These are phyloP conservation scores for Nicotiana benthamiana DNA, from an alignment of 257 asterid species.

Conservation along the genomic window DNA sequence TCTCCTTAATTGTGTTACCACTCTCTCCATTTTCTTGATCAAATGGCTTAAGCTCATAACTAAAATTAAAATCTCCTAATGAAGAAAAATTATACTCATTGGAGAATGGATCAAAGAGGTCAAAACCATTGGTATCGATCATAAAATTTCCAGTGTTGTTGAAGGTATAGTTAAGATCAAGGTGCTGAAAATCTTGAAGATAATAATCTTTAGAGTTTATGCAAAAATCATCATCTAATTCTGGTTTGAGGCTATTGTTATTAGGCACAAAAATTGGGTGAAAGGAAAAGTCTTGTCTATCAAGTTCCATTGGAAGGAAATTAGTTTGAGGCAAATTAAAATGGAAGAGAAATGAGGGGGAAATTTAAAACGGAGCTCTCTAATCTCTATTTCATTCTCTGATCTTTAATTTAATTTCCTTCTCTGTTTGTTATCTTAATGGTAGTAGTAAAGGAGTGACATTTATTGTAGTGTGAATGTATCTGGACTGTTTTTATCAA, in stretches of 20 bases:
- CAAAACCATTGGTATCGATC: conserved; percentile 28
- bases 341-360: background rate
- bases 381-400: background rate
- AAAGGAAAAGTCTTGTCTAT: background rate
- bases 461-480: conserved; percentile 18
- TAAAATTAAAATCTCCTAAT: background rate
- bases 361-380: background rate
- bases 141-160: conserved; percentile 19
- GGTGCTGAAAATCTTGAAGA: conserved; percentile 51
- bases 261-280: conserved; percentile 12
- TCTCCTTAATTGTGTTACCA: conserved; percentile 9
- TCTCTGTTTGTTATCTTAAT: conserved; percentile 11
- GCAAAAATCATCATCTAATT: conserved; percentile 31
- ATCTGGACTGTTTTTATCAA: conserved; percentile 5
- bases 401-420: background rate
- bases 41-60: conserved; percentile 24
- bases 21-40: conserved; percentile 23
- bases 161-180: conserved; percentile 23
- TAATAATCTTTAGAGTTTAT: conserved; percentile 29
- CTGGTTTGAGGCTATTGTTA: conserved; percentile 31
- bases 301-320: conserved; percentile 18
- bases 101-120: conserved; percentile 47
- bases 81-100: conserved; percentile 6
- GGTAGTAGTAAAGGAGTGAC: conserved; percentile 9
- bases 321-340: background rate